These are phyloP conservation scores for Endogone sp. DNA, from an alignment of 192 early-diverging fungal genomes.

Conservation along the genomic window DNA sequence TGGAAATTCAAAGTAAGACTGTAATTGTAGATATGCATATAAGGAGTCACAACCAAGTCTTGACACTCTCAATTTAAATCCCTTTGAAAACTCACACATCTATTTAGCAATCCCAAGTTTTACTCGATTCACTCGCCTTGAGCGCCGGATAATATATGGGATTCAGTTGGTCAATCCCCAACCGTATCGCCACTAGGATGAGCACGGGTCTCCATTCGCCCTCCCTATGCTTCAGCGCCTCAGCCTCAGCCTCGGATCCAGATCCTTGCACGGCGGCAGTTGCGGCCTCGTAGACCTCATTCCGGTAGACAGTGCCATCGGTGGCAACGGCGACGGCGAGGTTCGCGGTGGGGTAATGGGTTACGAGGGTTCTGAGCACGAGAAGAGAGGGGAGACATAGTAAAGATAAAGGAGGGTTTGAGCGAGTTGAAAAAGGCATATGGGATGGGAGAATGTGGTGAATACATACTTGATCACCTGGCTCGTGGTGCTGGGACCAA, in stretches of 20 bases:
- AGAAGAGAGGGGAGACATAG: background rate
- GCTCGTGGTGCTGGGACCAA: constrained; percentile 87
- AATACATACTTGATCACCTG: constrained; percentile 70
- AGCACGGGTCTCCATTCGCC: constrained; percentile 62
- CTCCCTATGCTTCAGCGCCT: background rate
- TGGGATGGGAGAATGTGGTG: constrained; percentile 5
- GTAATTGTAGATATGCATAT: constrained; percentile 27
- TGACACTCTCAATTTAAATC: no score
- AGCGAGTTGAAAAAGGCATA: no score
- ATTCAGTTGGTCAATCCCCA: constrained; percentile 90
- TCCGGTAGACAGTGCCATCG: constrained; percentile 79
- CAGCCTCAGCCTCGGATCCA: background rate
- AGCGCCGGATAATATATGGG: constrained; percentile 75
- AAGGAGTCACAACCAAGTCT: no score
- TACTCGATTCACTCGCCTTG: no score
- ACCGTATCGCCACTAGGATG: constrained; percentile 81
- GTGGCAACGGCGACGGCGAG: constrained; percentile 74
- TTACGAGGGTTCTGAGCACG: constrained; percentile 49
- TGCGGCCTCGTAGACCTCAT: constrained; percentile 56
- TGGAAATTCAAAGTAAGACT: constrained; percentile 73
- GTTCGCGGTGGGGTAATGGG: constrained; percentile 48
- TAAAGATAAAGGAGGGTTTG: background rate
- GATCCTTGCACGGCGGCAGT: constrained; percentile 24
- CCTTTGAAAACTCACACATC: no score
- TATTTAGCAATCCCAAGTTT: no score